Conservation (phyloP, 2,329 filamentous ascomycete species). For the Aureobasidium leucospermi region DNA sequence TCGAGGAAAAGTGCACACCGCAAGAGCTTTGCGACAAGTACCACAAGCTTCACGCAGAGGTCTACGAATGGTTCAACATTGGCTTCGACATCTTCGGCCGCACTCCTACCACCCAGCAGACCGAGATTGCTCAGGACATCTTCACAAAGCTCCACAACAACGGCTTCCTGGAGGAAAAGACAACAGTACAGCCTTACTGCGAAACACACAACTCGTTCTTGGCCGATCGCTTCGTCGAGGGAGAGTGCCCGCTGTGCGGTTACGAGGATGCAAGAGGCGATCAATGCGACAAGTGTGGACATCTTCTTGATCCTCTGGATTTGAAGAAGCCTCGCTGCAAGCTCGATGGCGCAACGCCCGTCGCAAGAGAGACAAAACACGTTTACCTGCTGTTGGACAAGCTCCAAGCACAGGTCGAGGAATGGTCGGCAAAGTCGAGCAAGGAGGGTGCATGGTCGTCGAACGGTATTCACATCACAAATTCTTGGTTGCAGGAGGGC, state of each 20-base stretch:
- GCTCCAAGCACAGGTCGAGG: slow-evolving; percentile 66
- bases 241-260: slow-evolving; percentile 64
- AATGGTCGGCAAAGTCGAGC: slow-evolving; percentile 69
- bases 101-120: slow-evolving; percentile 83
- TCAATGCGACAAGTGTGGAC: slow-evolving; percentile 47
- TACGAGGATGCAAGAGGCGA: slow-evolving; percentile 47
- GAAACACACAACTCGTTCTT: slow-evolving; percentile 57
- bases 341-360: slow-evolving; percentile 74
- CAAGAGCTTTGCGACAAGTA: slow-evolving; percentile 87
- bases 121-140: slow-evolving; percentile 85
- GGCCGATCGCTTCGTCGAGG: slow-evolving; percentile 80
- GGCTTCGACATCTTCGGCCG: slow-evolving; percentile 91
- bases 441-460: slow-evolving; percentile 68
- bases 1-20: slow-evolving; percentile 78
- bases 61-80: slow-evolving; percentile 96
- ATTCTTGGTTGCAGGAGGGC: slow-evolving; percentile 76
- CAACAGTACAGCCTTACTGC: slow-evolving; percentile 86
- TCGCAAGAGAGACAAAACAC: slow-evolving; percentile 78
- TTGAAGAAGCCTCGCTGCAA: slow-evolving; percentile 86
- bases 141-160: slow-evolving; percentile 84
- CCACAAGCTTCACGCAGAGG: slow-evolving; percentile 78
- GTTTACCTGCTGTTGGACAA: slow-evolving; percentile 83
- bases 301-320: slow-evolving; percentile 42
- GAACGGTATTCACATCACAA: slow-evolving; percentile 69
- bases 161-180: slow-evolving; percentile 78